phyloP scores from a whole-genome alignment of 2,329 filamentous ascomycete genomes.

The Teratosphaeria viscida region DNA sequence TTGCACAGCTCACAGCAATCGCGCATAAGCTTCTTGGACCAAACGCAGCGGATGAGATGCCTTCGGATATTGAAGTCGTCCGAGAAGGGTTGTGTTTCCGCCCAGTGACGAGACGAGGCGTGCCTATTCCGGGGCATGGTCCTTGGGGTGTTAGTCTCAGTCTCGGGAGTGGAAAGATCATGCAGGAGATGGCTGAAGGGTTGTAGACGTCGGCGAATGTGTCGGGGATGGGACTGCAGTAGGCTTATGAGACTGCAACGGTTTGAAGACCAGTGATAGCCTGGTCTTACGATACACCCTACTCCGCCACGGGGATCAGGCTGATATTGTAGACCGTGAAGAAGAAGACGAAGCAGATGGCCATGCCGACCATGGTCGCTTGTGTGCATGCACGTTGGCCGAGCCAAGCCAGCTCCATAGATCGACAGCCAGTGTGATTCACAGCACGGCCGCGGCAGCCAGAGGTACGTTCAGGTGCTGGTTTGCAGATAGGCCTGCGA shows the following conservation, averaged over 20 bases:
- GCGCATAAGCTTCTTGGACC: conserved; percentile 40
- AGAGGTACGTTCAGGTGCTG: not conserved
- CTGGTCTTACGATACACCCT: not conserved
- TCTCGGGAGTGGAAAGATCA: conserved; percentile 58
- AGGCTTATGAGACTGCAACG: not conserved
- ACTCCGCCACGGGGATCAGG: conserved; percentile 12
- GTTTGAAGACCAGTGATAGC: not conserved
- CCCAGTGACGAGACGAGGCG: conserved; percentile 54
- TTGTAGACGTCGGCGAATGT: conserved; percentile 46
- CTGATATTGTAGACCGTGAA: conserved; percentile 27
- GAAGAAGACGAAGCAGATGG: conserved; percentile 37
- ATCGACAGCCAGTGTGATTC: conserved; percentile 19
- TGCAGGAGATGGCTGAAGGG: conserved; percentile 56
- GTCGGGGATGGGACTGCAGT: conserved; percentile 34
- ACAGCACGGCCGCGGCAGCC: not conserved
- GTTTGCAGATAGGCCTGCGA: not conserved
- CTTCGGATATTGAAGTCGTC: conserved; percentile 47
- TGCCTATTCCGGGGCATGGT: conserved; percentile 61
- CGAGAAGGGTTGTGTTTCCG: conserved; percentile 62
- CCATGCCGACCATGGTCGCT: conserved; percentile 31
- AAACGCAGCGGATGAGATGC: conserved; percentile 20
- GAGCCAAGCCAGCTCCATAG: conserved; percentile 30
- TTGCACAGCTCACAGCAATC: conserved; percentile 41
- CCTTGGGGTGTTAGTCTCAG: conserved; percentile 54
- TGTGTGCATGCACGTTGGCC: conserved; percentile 32